A percentile compares a stretch with the other conserved stretches of the same genome.
Conservation (phyloP, 441 rosid species). For the Populus hybrid region DNA sequence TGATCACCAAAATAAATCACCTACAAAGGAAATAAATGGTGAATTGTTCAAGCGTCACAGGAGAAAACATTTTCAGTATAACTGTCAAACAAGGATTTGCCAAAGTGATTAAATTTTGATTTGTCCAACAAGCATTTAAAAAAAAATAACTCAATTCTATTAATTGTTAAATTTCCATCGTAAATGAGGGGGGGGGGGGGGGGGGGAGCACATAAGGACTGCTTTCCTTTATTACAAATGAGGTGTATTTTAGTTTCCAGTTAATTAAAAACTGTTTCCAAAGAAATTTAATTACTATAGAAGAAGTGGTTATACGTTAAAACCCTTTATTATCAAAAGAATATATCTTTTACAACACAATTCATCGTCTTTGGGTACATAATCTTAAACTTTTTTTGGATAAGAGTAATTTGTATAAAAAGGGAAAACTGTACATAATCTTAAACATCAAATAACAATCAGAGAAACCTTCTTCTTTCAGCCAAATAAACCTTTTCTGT, state of each 20-base stretch:
- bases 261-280: neutral
- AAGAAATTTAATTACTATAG: neutral
- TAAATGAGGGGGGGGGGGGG: neutral
- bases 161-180: neutral
- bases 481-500: neutral
- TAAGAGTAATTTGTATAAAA: too few relatives aligned
- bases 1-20: conserved; percentile 99
- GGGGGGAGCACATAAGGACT: neutral
- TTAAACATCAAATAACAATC: neutral
- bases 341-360: neutral
- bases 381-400: too few relatives aligned
- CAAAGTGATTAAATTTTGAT: neutral
- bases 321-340: neutral
- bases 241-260: neutral
- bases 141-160: neutral
- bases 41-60: neutral
- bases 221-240: neutral
- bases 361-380: neutral
- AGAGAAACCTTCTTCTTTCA: neutral
- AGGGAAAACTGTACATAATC: neutral
- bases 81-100: neutral
- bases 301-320: neutral
- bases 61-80: neutral
- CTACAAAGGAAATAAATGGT: conserved; percentile 32
- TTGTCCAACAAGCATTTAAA: neutral